These are phyloP conservation scores for Penicillium digitatum DNA, from an alignment of 2,329 filamentous ascomycete species.

Conservation along the genomic window DNA sequence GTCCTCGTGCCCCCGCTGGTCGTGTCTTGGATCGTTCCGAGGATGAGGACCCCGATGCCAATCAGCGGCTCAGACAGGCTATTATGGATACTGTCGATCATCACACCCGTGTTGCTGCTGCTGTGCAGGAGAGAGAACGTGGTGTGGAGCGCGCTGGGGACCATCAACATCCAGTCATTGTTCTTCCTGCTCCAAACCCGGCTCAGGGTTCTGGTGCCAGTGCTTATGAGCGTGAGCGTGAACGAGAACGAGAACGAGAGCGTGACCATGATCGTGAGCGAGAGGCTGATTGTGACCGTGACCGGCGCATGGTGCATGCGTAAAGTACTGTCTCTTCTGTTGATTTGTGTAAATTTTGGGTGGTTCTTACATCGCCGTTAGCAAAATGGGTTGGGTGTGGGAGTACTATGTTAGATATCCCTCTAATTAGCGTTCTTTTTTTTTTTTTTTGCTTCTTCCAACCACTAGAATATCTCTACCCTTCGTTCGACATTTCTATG, in stretches of 20 bases:
- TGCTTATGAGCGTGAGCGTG: conserved; percentile 10
- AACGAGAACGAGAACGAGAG: conserved; percentile 18
- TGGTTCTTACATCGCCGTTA: conserved; percentile 12
- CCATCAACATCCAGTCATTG: conserved; percentile 1
- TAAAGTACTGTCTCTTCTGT: conserved; percentile 8
- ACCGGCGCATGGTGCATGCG: conserved; percentile 29
- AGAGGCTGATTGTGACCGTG: too few species aligned
- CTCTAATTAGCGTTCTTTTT: conserved; percentile 4
- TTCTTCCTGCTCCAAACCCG: not conserved
- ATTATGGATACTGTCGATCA: conserved; percentile 43
- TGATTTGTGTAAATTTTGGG: conserved; percentile 10
- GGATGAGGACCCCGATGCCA: conserved; percentile 39
- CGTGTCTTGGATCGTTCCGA: conserved; percentile 15
- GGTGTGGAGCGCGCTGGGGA: conserved; percentile 21
- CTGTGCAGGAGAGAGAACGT: conserved; percentile 30
- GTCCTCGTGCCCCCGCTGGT: not conserved
- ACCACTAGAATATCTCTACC: not conserved
- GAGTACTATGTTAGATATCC: conserved; percentile 11
- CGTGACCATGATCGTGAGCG: too few species aligned
- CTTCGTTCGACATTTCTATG: not conserved
- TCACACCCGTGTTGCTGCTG: conserved; percentile 34
- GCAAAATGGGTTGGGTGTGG: conserved; percentile 11
- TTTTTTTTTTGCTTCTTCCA: not conserved
- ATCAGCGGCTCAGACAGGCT: conserved; percentile 41
- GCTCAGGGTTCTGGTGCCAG: not conserved